Base-by-base conservation (phyloP, 257 asterid species). In the Orobanche coerulescens region DNA sequence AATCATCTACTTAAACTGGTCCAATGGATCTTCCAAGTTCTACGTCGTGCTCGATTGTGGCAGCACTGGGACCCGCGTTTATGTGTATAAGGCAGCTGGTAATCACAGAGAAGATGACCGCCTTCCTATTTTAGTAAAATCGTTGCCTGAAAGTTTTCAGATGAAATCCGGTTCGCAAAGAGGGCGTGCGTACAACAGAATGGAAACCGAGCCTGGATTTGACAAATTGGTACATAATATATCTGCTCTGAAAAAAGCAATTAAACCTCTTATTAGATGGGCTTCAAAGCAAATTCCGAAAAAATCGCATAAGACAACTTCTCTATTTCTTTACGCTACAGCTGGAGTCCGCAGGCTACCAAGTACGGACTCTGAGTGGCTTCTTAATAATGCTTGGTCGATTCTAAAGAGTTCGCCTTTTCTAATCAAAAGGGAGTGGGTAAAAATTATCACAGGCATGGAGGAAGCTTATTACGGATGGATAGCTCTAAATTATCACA, bases 401-500 rank as follows among this genome's bases (percentile, higher is more conserved):
- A 79, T 89, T 76, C 73, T 93, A 49, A 82, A 71, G 72, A 74
- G 76, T 34, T 89, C 96, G 8, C 75, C 79, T 14, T 93, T 93
- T 74, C 52, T 75, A 72, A 84, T 95, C 85, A 90, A 89, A 76
- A 86, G 69, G 69, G 97, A 93, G 75, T 89, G 97, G 96, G 87
- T 93, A 46, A 93, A 89, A 73, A 85, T 76, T 58, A 81, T 89
- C 69, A 79, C 83, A 3, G 96, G 99, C 51, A 78, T 71, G 83
- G 97, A 93, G 78, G 99, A 93, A 72, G 99, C 99, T 19, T 89
- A 84, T 69, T 86, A 71, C 72, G 99, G 99, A 59, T 93, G 99
- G 97, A 83, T 89, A 49, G 96, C 99, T 51, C 67, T 93, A 60
- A 93, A 93, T 69, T 85, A 93, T 78, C 84, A 87, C 31, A 82